Evolutionary conservation across 2,329 filamentous ascomycete species (phyloP).

Genomic region (Ophiostoma sp.): DNA sequence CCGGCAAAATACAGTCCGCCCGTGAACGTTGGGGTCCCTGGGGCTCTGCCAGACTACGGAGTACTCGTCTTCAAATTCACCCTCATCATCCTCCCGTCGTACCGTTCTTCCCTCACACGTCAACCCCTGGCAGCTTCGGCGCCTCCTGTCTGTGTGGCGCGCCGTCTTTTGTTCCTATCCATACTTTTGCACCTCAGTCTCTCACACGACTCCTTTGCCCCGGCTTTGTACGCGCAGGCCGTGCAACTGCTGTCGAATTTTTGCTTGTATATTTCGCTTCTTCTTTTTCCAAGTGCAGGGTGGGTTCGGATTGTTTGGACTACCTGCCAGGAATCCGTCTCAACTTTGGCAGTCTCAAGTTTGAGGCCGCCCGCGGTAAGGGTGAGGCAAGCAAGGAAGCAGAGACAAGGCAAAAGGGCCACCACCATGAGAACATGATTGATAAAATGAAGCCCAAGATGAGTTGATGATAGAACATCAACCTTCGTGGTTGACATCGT

Average conservation of each 20-base stretch:
- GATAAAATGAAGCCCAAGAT: not conserved
- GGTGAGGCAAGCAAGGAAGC: not conserved
- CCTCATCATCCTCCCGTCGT: not conserved
- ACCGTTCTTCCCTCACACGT: not conserved
- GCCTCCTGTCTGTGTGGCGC: slow-evolving; percentile 22
- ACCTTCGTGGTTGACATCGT: not conserved
- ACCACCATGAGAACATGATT: not conserved
- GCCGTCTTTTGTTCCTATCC: not conserved
- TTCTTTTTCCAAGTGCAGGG: not conserved
- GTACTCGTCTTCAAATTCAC: not conserved
- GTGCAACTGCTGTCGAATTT: not conserved
- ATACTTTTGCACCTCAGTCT: not conserved
- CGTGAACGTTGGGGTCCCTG: not conserved
- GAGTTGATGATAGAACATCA: not conserved
- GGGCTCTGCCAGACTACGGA: not conserved
- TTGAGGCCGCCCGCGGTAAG: slow-evolving; percentile 17
- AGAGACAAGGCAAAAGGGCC: not conserved
- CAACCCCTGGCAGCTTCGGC: not conserved
- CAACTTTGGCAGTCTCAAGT: slow-evolving; percentile 16
- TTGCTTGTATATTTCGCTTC: not conserved
- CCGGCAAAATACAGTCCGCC: not conserved
- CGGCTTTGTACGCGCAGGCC: not conserved
- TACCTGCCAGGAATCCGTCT: slow-evolving; percentile 12
- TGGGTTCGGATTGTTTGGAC: slow-evolving; percentile 16
- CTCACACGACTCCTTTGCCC: not conserved